A percentile compares a stretch with the other conserved stretches of the same genome.
phyloP scores from a whole-genome alignment of 352 stramenopile species.

The Globisporangium nodosum region DNA sequence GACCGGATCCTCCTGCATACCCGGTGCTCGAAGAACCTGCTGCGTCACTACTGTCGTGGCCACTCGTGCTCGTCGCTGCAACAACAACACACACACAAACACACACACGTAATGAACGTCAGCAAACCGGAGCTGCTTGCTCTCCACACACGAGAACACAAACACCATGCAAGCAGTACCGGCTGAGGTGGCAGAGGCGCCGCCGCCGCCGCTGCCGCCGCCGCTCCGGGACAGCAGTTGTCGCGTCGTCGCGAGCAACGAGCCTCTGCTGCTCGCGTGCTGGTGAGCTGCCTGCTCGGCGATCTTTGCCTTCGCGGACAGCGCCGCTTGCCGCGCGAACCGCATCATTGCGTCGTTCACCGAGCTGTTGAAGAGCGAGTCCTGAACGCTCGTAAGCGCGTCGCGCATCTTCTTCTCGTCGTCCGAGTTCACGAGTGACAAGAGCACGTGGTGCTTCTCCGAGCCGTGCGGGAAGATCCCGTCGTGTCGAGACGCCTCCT shows the following conservation, averaged over 20 bases:
- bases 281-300: conserved; percentile 73
- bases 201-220: conserved; percentile 3
- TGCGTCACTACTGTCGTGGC: conserved; percentile 27
- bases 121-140: neutral
- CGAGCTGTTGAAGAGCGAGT: conserved; percentile 63
- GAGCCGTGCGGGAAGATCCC: conserved; percentile 67
- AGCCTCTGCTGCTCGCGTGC: conserved; percentile 51
- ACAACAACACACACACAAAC: conserved; percentile 10
- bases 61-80: conserved; percentile 10
- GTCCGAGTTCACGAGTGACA: conserved; percentile 36
- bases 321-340: conserved; percentile 69
- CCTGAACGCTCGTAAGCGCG: conserved; percentile 47
- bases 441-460: conserved; percentile 48
- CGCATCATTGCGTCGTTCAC: conserved; percentile 81
- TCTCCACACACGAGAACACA: neutral
- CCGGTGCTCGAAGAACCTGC: neutral
- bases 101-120: neutral
- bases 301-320: conserved; percentile 80
- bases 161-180: conserved; percentile 1
- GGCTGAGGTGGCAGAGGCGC: neutral
- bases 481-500: conserved; percentile 61
- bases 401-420: conserved; percentile 53
- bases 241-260: conserved; percentile 66
- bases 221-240: conserved; percentile 51
- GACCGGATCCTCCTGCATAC: conserved; percentile 18